These are phyloP conservation scores for Kalanchoe fedtschenkoi DNA, from an alignment of 164 flowering plant genomes.

Conservation along the genomic window DNA sequence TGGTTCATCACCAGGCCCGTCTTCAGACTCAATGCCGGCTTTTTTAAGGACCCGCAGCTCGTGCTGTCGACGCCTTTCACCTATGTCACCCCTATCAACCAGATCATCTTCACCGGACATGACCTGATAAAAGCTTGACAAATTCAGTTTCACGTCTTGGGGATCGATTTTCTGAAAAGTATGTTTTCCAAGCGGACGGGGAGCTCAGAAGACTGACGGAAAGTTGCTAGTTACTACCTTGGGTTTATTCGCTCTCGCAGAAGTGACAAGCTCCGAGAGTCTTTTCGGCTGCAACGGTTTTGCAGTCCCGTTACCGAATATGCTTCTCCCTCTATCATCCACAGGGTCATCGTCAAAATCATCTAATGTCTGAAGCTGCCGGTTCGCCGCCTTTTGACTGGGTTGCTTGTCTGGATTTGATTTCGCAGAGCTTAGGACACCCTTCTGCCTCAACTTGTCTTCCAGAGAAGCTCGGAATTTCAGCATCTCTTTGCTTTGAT, in stretches of 20 bases:
- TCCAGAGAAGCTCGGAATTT: constrained; percentile 74
- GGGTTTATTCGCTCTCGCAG: constrained; percentile 33
- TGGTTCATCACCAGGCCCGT: constrained; percentile 26
- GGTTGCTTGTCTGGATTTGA: constrained; percentile 22
- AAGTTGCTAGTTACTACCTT: constrained; percentile 50
- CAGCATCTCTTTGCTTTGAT: constrained; percentile 74
- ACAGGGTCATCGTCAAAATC: constrained; percentile 74
- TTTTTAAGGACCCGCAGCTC: constrained; percentile 62
- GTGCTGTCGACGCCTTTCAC: constrained; percentile 82
- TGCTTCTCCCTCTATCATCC: constrained; percentile 17
- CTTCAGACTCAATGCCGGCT: constrained; percentile 47
- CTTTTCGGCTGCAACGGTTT: constrained; percentile 19
- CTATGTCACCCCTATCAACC: constrained; percentile 79
- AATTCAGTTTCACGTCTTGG: no score
- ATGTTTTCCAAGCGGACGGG: no score
- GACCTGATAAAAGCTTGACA: no score
- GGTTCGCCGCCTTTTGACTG: constrained; percentile 26
- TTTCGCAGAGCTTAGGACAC: constrained; percentile 28
- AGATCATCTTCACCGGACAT: constrained; percentile 90
- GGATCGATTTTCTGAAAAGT: no score
- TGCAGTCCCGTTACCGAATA: constrained; percentile 19
- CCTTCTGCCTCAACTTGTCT: constrained; percentile 69
- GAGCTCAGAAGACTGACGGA: no score
- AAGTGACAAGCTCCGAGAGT: constrained; percentile 29
- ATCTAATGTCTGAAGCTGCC: constrained; percentile 67